These are phyloP conservation scores for Fusarium annulatum DNA, from an alignment of 2,329 filamentous ascomycete species.

Conservation along the genomic window DNA sequence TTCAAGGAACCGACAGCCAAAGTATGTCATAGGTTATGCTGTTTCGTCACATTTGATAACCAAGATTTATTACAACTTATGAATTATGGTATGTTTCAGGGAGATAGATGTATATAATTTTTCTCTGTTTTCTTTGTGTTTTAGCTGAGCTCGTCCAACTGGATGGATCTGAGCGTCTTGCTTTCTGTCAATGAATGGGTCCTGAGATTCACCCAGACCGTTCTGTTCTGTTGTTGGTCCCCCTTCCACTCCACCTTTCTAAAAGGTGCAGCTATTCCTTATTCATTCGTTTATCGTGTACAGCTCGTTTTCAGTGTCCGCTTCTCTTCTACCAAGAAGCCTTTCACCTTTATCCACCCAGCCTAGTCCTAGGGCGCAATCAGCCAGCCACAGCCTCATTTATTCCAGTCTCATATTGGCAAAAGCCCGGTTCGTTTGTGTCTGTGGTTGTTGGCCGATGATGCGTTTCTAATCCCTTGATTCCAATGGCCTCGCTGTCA, in stretches of 20 bases:
- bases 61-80: neutral
- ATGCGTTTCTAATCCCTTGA: conserved; percentile 21
- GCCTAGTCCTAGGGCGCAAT: conserved; percentile 26
- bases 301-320: conserved; percentile 21
- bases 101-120: neutral
- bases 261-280: conserved; percentile 29
- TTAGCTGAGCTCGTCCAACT: conserved; percentile 16
- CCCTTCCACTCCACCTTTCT: conserved; percentile 19
- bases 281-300: conserved; percentile 28
- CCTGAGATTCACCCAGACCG: conserved; percentile 13
- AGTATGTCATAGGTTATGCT: neutral
- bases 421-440: conserved; percentile 5
- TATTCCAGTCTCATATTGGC: conserved; percentile 10
- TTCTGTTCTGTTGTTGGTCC: conserved; percentile 6
- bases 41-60: neutral
- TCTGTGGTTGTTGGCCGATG: conserved; percentile 19
- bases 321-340: conserved; percentile 24
- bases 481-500: conserved; percentile 31
- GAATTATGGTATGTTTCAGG: neutral
- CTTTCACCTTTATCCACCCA: conserved; percentile 23
- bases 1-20: neutral
- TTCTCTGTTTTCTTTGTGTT: conserved; percentile 9
- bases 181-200: conserved; percentile 10
- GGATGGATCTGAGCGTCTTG: conserved; percentile 21
- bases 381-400: conserved; percentile 29